Evolutionary conservation across 2,329 filamentous ascomycete species (phyloP).

Genomic region (Botrytis sinoallii): DNA sequence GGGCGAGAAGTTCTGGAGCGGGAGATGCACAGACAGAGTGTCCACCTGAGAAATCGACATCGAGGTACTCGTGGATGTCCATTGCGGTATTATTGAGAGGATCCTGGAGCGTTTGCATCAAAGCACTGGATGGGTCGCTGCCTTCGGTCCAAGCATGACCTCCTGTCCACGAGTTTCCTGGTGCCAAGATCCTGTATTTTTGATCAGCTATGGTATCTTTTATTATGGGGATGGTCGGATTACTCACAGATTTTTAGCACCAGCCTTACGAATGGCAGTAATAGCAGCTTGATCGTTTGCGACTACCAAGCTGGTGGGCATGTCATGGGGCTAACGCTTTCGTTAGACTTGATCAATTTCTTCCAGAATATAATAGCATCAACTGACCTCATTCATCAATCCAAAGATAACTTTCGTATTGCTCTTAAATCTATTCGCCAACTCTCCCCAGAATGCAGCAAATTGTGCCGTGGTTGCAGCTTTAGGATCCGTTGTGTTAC

Average conservation of each 20-base stretch:
- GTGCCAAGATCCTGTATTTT: slow-evolving; percentile 42
- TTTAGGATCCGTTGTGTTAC: slow-evolving; percentile 44
- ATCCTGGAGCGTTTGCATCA: slow-evolving; percentile 45
- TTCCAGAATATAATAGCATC: not conserved
- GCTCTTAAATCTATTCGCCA: slow-evolving; percentile 45
- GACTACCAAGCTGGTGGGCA: slow-evolving; percentile 46
- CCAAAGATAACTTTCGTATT: slow-evolving; percentile 50
- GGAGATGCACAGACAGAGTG: slow-evolving; percentile 44
- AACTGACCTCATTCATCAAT: slow-evolving; percentile 42
- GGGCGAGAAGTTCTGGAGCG: slow-evolving; percentile 42
- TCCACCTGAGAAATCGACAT: slow-evolving; percentile 46
- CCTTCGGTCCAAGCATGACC: slow-evolving; percentile 47
- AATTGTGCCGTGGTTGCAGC: slow-evolving; percentile 49
- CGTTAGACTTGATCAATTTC: not conserved
- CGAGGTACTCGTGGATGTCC: slow-evolving; percentile 52
- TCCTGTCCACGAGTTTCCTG: slow-evolving; percentile 49
- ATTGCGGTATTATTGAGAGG: slow-evolving; percentile 48
- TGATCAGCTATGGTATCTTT: not conserved
- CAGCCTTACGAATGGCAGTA: slow-evolving; percentile 43
- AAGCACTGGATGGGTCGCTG: slow-evolving; percentile 41
- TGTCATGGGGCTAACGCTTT: slow-evolving; percentile 44
- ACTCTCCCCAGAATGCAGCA: slow-evolving; percentile 48
- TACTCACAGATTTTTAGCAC: slow-evolving; percentile 43
- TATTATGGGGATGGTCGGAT: not conserved
- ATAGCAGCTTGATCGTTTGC: slow-evolving; percentile 49